These are phyloP conservation scores for Cyclostephanos invisitatus DNA, from an alignment of 108 stramenopile species.

Conservation along the genomic window DNA sequence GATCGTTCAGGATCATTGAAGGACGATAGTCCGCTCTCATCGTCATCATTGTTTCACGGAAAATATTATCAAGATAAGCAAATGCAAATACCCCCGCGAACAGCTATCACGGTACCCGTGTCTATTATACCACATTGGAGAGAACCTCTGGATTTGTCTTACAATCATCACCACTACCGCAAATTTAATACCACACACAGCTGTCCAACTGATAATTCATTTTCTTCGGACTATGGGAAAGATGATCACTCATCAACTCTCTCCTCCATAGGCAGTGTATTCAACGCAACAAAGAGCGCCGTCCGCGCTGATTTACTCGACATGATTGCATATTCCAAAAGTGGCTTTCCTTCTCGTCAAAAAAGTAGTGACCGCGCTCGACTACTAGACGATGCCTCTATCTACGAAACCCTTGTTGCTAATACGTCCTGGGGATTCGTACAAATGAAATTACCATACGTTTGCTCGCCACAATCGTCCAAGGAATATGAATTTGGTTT, in stretches of 20 bases:
- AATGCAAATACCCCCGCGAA: conserved; percentile 28
- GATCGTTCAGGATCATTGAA: conserved; percentile 11
- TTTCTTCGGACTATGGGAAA: background rate
- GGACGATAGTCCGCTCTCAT: conserved; percentile 1
- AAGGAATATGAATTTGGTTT: conserved; percentile 40
- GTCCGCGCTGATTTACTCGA: conserved; percentile 29
- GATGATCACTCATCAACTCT: conserved; percentile 5
- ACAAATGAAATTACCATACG: conserved; percentile 39
- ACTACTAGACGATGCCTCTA: conserved; percentile 11
- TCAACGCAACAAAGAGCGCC: conserved; percentile 5
- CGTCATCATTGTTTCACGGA: conserved; percentile 18
- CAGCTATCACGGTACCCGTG: conserved; percentile 34
- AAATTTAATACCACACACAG: background rate
- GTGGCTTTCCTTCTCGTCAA: background rate
- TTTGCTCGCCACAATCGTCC: conserved; percentile 28
- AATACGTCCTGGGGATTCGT: conserved; percentile 50
- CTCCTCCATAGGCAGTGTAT: background rate
- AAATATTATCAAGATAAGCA: conserved; percentile 11
- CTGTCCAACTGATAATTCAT: conserved; percentile 1
- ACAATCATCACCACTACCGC: conserved; percentile 7
- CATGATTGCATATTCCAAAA: conserved; percentile 26
- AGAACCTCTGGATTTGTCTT: conserved; percentile 13
- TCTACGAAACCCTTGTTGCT: conserved; percentile 39
- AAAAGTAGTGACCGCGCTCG: background rate
- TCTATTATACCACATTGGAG: conserved; percentile 42